Conservation (phyloP, 768 basidiomycete genomes). For the Termitomyces eurrhizus region DNA sequence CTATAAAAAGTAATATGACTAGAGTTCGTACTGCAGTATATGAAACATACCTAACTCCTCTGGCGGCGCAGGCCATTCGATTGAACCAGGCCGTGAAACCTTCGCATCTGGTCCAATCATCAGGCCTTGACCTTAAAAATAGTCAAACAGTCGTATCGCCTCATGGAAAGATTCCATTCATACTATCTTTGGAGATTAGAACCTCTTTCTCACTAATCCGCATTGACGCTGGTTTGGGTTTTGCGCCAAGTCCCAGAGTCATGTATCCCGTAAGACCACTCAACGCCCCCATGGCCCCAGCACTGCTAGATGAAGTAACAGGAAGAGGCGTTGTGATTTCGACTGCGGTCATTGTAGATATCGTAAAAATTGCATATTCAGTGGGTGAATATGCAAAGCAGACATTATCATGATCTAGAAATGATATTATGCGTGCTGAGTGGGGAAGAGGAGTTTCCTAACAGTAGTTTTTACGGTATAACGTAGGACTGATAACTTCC, state of each 20-base stretch:
- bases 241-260: slow-evolving; percentile 75
- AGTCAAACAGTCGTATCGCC: neutral
- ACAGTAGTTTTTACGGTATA: neutral
- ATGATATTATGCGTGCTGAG: slow-evolving; percentile 81
- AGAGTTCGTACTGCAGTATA: neutral
- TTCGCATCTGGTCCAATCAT: slow-evolving; percentile 62
- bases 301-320: slow-evolving; percentile 35
- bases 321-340: slow-evolving; percentile 53
- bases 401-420: slow-evolving; percentile 55
- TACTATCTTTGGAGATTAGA: slow-evolving; percentile 77
- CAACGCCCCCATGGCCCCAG: slow-evolving; percentile 69
- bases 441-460: slow-evolving; percentile 86
- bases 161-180: slow-evolving; percentile 22
- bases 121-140: slow-evolving; percentile 56
- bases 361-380: slow-evolving; percentile 70
- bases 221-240: slow-evolving; percentile 61
- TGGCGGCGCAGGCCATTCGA: slow-evolving; percentile 77
- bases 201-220: slow-evolving; percentile 57
- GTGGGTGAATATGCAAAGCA: slow-evolving; percentile 82
- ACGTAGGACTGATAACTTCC: neutral
- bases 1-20: slow-evolving; percentile 29
- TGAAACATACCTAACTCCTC: slow-evolving; percentile 64
- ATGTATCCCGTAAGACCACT: slow-evolving; percentile 81
- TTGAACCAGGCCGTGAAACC: slow-evolving; percentile 38
- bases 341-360: slow-evolving; percentile 51